A percentile compares a stretch with the other conserved stretches of the same genome.
These are phyloP conservation scores for Saccharomycopsis synnaedendra DNA, from an alignment of 805 yeast species.

Conservation along the genomic window DNA sequence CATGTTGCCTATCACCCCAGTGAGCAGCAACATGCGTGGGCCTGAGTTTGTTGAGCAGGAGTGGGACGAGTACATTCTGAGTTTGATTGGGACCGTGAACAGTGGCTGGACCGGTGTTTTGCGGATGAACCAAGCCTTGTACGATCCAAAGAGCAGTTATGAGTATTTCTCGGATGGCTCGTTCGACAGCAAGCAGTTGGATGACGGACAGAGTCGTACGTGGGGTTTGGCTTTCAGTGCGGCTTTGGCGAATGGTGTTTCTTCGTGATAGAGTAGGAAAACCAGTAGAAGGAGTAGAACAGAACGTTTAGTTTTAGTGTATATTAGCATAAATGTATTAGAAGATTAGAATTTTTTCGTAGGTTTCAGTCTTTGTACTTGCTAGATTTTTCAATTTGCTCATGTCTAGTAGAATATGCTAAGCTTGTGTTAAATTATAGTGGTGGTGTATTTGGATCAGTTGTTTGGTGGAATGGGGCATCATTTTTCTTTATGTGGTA, in stretches of 20 bases:
- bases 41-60: constrained; percentile 42
- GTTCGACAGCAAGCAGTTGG: constrained; percentile 48
- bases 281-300: too few species aligned
- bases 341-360: background rate
- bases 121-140: constrained; percentile 62
- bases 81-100: constrained; percentile 30
- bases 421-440: too few species aligned
- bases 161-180: constrained; percentile 42
- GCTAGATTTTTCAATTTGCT: background rate
- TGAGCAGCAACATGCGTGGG: constrained; percentile 42
- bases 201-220: constrained; percentile 75
- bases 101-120: constrained; percentile 56
- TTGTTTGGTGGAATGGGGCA: too few species aligned
- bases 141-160: constrained; percentile 55
- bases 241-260: constrained; percentile 19
- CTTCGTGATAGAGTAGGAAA: too few species aligned
- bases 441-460: too few species aligned
- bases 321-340: background rate
- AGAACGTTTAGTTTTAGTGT: background rate
- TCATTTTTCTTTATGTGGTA: too few species aligned
- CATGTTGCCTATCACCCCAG: constrained; percentile 63
- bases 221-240: constrained; percentile 82
- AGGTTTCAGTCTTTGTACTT: background rate
- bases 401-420: too few species aligned
- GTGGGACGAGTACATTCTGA: constrained; percentile 41